Evolutionary conservation across 1,139 yeast species (phyloP).

Genomic region (Pichia sp.): DNA sequence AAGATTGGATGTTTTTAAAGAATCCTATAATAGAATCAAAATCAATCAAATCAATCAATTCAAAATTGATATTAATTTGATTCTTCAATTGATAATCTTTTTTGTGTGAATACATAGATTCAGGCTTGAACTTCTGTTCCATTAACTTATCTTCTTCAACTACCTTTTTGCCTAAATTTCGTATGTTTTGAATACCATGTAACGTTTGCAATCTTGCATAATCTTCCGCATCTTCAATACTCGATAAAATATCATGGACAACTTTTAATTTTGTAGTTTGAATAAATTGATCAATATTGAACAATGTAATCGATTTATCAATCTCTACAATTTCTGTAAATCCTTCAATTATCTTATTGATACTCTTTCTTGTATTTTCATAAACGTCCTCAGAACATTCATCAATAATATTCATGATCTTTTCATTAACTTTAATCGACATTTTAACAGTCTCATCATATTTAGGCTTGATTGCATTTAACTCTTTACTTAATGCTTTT

Average conservation of each 20-base stretch:
- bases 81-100: constrained; percentile 55
- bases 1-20: constrained; percentile 5
- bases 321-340: constrained; percentile 37
- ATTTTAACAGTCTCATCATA: constrained; percentile 50
- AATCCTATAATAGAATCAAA: constrained; percentile 25
- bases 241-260: constrained; percentile 53
- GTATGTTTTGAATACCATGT: constrained; percentile 55
- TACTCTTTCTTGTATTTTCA: constrained; percentile 50
- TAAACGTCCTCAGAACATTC: constrained; percentile 52
- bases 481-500: constrained; percentile 44
- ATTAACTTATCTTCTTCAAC: constrained; percentile 55
- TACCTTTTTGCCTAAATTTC: constrained; percentile 52
- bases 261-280: constrained; percentile 61
- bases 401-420: constrained; percentile 61
- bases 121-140: constrained; percentile 60
- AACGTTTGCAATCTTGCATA: constrained; percentile 59
- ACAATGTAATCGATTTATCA: constrained; percentile 52
- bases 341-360: constrained; percentile 43
- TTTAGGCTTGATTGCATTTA: constrained; percentile 56
- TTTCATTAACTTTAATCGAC: constrained; percentile 51
- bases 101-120: constrained; percentile 76
- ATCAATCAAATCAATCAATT: constrained; percentile 68
- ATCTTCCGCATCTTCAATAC: constrained; percentile 63
- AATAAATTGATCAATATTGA: constrained; percentile 67
- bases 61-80: constrained; percentile 53